Conservation (phyloP, 129 eudicot species). For the Centella asiatica region DNA sequence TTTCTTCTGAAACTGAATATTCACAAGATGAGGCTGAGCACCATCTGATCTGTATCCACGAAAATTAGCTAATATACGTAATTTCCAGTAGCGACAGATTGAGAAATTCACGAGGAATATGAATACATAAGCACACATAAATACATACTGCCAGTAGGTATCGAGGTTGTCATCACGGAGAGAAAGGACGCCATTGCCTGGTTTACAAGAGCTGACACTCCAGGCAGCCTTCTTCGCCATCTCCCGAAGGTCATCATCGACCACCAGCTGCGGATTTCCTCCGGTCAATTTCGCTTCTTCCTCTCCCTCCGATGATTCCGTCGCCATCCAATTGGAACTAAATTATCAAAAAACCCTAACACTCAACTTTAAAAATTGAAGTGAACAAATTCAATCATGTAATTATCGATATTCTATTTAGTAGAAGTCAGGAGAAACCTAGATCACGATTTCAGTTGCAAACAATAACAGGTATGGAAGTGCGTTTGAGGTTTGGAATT, state of each 20-base stretch:
- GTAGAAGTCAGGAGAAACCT: no score
- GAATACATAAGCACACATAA: background rate
- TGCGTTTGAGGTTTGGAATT: no score
- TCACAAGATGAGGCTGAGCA: conserved; percentile 91
- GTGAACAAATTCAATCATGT: no score
- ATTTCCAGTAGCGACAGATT: no score
- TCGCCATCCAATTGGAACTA: conserved; percentile 41
- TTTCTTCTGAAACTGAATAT: conserved; percentile 91
- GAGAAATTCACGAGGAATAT: no score
- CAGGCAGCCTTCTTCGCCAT: conserved; percentile 91
- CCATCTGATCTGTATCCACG: conserved; percentile 72
- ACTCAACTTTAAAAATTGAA: no score
- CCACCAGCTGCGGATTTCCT: conserved; percentile 58
- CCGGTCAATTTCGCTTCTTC: conserved; percentile 77
- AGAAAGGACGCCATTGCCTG: conserved; percentile 74
- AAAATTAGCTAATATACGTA: background rate
- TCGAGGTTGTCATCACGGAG: conserved; percentile 89
- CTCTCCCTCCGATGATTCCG: conserved; percentile 93
- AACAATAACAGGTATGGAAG: no score
- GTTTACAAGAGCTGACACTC: conserved; percentile 98
- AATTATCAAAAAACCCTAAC: background rate
- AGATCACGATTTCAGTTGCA: no score
- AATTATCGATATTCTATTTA: no score
- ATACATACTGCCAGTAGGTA: conserved; percentile 80
- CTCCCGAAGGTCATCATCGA: conserved; percentile 74